phyloP scores from a whole-genome alignment of 164 flowering plant genomes.

The Chloranthus sessilifolius region DNA sequence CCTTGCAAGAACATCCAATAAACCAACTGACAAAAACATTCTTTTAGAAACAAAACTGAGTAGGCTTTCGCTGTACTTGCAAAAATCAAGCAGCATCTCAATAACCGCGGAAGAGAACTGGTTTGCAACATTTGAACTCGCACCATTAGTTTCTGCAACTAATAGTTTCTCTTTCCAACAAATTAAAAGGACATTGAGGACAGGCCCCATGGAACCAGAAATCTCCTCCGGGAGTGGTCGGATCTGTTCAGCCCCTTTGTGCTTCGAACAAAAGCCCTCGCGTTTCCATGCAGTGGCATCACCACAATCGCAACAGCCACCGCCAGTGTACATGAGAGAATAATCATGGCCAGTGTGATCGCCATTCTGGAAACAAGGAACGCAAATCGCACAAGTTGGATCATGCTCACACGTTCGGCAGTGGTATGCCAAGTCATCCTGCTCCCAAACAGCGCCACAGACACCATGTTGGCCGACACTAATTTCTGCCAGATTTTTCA shows the following conservation, averaged over 20 bases:
- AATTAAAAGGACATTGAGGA: constrained; percentile 53
- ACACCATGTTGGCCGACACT: constrained; percentile 74
- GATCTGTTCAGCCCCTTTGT: constrained; percentile 90
- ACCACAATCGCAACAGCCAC: constrained; percentile 99
- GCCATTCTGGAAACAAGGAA: constrained; percentile 94
- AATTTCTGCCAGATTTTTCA: constrained; percentile 38
- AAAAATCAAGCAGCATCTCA: constrained; percentile 86
- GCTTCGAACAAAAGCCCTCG: constrained; percentile 91
- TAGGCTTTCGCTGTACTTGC: constrained; percentile 80
- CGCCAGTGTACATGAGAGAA: constrained; percentile 75
- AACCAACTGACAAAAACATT: constrained; percentile 40
- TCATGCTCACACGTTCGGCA: constrained; percentile 92
- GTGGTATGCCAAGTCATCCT: constrained; percentile 74
- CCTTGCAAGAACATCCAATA: constrained; percentile 70
- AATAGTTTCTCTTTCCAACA: constrained; percentile 60
- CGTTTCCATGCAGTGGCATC: constrained; percentile 97
- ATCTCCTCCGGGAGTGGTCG: constrained; percentile 64
- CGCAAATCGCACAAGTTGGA: constrained; percentile 97
- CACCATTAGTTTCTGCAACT: constrained; percentile 23
- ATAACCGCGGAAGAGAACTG: constrained; percentile 52
- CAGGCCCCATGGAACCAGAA: constrained; percentile 62
- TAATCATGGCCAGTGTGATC: constrained; percentile 88
- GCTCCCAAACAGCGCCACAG: constrained; percentile 96
- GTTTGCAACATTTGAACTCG: constrained; percentile 33
- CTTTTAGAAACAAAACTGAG: constrained; percentile 74